phyloP scores from a whole-genome alignment of 1,284 basidiomycete genomes.

The Ganoderma resinaceum region DNA sequence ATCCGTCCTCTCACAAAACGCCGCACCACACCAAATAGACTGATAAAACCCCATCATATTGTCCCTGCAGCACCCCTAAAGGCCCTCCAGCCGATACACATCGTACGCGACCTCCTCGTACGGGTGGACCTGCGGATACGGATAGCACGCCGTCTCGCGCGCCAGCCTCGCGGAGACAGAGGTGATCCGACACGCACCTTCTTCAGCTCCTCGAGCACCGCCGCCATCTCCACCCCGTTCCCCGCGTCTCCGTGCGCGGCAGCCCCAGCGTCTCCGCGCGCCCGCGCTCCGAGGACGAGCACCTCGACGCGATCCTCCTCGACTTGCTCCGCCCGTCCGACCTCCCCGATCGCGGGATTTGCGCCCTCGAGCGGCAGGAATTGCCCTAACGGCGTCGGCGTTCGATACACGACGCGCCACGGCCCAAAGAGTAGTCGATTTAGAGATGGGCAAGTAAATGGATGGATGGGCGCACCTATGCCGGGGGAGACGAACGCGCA shows the following conservation, averaged over 20 bases:
- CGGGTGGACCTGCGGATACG: slow-evolving; percentile 52
- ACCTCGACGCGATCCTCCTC: slow-evolving; percentile 64
- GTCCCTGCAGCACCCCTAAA: slow-evolving; percentile 34
- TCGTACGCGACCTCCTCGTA: slow-evolving; percentile 67
- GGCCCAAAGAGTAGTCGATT: neutral
- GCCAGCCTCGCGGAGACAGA: neutral
- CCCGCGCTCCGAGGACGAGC: slow-evolving; percentile 47
- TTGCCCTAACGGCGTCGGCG: slow-evolving; percentile 46
- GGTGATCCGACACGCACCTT: slow-evolving; percentile 44
- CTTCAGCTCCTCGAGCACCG: slow-evolving; percentile 53
- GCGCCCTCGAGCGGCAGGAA: slow-evolving; percentile 52
- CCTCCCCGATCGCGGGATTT: slow-evolving; percentile 51
- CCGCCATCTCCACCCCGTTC: slow-evolving; percentile 43
- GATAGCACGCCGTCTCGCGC: neutral
- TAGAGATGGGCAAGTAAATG: neutral
- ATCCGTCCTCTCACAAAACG: neutral
- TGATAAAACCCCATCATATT: neutral
- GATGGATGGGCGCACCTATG: slow-evolving; percentile 45
- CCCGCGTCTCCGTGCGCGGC: neutral
- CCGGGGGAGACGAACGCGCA: slow-evolving; percentile 62
- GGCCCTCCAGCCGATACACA: slow-evolving; percentile 57
- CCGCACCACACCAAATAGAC: neutral
- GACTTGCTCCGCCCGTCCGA: slow-evolving; percentile 52
- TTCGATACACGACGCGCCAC: neutral
- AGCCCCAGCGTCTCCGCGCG: neutral